Evolutionary conservation across 106 monocot species (phyloP), one percentile per base, ranked within the genome.

Genomic region (Posidonia australis): DNA sequence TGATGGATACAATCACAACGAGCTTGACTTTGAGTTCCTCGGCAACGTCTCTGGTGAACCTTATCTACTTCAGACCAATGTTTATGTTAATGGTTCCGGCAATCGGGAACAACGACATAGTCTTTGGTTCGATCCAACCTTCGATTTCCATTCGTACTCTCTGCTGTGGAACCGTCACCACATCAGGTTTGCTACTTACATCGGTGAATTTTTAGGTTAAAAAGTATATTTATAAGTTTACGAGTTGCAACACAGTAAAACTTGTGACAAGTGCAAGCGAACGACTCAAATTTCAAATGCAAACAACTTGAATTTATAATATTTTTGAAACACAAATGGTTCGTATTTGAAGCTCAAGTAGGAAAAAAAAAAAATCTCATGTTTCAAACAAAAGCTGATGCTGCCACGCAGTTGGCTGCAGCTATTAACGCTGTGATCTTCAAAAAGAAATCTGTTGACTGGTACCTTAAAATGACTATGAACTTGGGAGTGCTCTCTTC

Each of bases 1-100:
- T 13, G 67, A 75, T 53, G 68, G 68, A 51, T 62, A 60, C 5
- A 67, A 75, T 42, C 74, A 75, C 21, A 67, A 75, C 21, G 74
- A 75, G 74, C 67, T 75, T 20, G 74, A 75, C n/a, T 75, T 73
- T 29, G 73, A 73, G 73, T 73, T 73, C 58, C 26, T 73, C 66
- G 73, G 73, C 10, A 73, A 73, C 58, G 57, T 55, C 13, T 58
- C 57, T 22, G 73, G 73, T 3, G 30, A 73, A 29, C 73, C 73
- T 12, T 73, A 73, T 57, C 66, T 73, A 19, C 21, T 73, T 4
- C 73, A 73, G 57, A 73, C 73, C 56, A 73, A 73, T 31, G 73
- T 73, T 18, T 73, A 58, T 66, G 66, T 56, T 5, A 66, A 66
- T 1, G 73, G 73, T 1, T 48, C 46, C 45, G 73, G 73, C 26